Evolutionary conservation across 2,329 filamentous ascomycete species (phyloP), one percentile per base, ranked within the genome.

Genomic region (Curvularia sp.): DNA sequence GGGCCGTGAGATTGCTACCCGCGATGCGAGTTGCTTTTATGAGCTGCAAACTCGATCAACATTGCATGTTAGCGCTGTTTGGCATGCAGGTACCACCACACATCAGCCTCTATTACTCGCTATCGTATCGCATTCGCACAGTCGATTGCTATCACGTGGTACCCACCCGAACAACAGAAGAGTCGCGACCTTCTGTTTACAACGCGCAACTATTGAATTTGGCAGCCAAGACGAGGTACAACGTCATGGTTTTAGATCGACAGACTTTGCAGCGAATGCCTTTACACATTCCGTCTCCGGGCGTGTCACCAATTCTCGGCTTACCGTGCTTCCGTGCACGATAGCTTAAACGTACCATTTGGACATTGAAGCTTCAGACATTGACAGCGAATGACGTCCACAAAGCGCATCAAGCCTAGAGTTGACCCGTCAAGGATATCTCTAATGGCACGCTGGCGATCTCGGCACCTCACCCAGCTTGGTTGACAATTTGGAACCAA

Each of bases 21-120:
- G 25, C 53, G 12, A 23, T 52, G 21, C 41, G 30, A 38, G 15
- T 27, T 52, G 49, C 30, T 47, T 56, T 56, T 56, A 28, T 23
- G 30, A 46, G 21, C 21, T 43, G 27, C 41, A 47, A 56, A 34
- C 25, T 18, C 5, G 34, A 39, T 49, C 34, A 19, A 27, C 21
- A 25, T 9, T 27, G 34, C 47, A 49, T 25, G n/a, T 25, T 32
- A 49, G 32, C 15, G 15, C 12, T 48, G 10, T 7, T 34, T 18
- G n/a, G 18, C 15, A 38, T 39, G 15, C 25, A 27, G 23, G 23
- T 25, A 34, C 18, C 21, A n/a, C 8, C 2, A 27, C 47, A n/a
- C 23, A 12, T 12, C 34, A 39, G 47, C 34, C 34, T 19, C 12
- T 15, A 19, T 13, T 18, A 9, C 23, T 36, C 23, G 39, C 41